Evolutionary conservation across 1,284 basidiomycete genomes (phyloP).

Genomic region (Ceratobasidium sp.): DNA sequence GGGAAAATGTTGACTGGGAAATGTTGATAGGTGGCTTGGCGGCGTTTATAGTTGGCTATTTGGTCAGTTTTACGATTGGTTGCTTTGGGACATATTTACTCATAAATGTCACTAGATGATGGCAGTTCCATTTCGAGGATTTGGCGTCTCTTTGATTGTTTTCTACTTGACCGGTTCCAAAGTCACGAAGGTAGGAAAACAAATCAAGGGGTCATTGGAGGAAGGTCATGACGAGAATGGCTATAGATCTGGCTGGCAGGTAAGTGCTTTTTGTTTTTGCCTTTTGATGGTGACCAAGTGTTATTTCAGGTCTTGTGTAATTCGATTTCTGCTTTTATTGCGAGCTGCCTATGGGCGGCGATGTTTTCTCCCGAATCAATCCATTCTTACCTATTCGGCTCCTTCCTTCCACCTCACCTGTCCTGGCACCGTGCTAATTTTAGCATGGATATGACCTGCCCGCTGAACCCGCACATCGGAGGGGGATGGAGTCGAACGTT

Average conservation of each 20-base stretch:
- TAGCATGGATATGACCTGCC: constrained; percentile 66
- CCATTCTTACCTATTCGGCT: constrained; percentile 50
- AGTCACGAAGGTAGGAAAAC: constrained; percentile 87
- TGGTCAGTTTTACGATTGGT: constrained; percentile 47
- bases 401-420: constrained; percentile 54
- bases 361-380: constrained; percentile 62
- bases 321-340: constrained; percentile 77
- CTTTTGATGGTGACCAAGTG: not conserved
- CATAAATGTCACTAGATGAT: constrained; percentile 60
- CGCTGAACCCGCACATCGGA: constrained; percentile 59
- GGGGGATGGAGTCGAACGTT: constrained; percentile 71
- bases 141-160: constrained; percentile 80
- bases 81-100: not conserved
- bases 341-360: constrained; percentile 75
- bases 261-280: constrained; percentile 49
- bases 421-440: constrained; percentile 51
- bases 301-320: constrained; percentile 74
- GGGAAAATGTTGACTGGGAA: constrained; percentile 64
- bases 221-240: constrained; percentile 77
- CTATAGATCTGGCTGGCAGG: constrained; percentile 83
- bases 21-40: constrained; percentile 74
- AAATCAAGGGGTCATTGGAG: constrained; percentile 81
- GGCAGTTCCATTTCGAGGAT: constrained; percentile 71
- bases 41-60: constrained; percentile 81
- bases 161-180: constrained; percentile 88